Conservation (phyloP, 1,139 yeast genomes). For the Hyphopichia khmerensis region DNA sequence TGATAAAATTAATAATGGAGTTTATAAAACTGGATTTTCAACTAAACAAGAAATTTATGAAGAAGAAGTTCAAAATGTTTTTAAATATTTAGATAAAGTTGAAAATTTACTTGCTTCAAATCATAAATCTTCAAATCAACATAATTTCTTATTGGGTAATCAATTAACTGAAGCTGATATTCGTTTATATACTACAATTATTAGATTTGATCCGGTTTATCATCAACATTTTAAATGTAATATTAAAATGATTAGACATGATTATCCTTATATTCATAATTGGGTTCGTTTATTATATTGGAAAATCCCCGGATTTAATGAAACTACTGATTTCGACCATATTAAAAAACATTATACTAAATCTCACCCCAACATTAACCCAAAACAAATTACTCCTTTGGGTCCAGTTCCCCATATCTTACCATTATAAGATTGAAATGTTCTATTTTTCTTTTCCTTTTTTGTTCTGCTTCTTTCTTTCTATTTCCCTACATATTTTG, state of each 20-base stretch:
- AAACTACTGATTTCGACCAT: constrained; percentile 84
- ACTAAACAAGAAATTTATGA: constrained; percentile 83
- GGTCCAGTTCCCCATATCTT: constrained; percentile 84
- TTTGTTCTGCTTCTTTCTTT: too few relatives aligned
- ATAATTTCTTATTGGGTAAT: constrained; percentile 59
- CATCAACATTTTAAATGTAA: constrained; percentile 72
- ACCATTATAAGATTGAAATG: constrained; percentile 16
- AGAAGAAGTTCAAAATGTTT: constrained; percentile 62
- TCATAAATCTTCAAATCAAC: constrained; percentile 31
- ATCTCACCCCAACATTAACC: constrained; percentile 79
- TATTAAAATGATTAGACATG: constrained; percentile 73
- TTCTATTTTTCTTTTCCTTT: neutral
- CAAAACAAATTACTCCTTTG: constrained; percentile 77
- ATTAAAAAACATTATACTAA: constrained; percentile 87
- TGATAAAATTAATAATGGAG: constrained; percentile 87
- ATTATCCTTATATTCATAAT: constrained; percentile 73
- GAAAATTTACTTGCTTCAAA: constrained; percentile 59
- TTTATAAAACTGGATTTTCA: constrained; percentile 91
- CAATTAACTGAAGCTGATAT: constrained; percentile 86
- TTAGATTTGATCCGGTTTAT: constrained; percentile 10
- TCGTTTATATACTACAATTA: constrained; percentile 61
- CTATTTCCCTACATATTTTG: too few relatives aligned
- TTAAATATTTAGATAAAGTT: constrained; percentile 70
- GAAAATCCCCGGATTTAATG: constrained; percentile 73
- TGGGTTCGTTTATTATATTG: constrained; percentile 87